Conservation (phyloP, 73 alveolate species). For the Paramecium sonneborni region DNA sequence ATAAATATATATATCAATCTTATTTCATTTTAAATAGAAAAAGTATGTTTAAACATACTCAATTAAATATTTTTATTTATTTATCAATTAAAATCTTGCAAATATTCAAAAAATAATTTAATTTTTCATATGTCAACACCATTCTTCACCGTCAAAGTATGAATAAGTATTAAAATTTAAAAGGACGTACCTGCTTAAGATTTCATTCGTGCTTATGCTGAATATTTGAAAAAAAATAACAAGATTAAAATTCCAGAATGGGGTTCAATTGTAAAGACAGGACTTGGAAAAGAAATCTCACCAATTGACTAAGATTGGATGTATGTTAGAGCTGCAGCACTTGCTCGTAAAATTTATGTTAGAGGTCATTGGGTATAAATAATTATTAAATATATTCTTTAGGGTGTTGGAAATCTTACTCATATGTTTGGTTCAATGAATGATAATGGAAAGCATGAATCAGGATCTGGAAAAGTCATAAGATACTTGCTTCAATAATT, state of each 20-base stretch:
- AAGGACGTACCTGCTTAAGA: conserved; percentile 93
- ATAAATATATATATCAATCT: too few species aligned
- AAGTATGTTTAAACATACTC: not conserved
- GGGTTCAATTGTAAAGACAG: conserved; percentile 90
- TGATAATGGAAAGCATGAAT: conserved; percentile 84
- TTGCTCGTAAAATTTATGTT: conserved; percentile 92
- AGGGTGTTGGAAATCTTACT: conserved; percentile 62
- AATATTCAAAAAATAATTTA: conserved; percentile 87
- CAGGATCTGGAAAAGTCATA: conserved; percentile 90
- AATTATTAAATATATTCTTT: conserved; percentile 56
- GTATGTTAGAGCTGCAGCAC: conserved; percentile 97
- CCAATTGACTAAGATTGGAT: conserved; percentile 96
- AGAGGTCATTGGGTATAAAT: conserved; percentile 86
- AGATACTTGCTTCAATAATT: conserved; percentile 92
- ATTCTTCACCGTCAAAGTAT: conserved; percentile 31
- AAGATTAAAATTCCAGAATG: conserved; percentile 94
- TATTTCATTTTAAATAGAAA: too few species aligned
- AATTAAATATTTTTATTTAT: conserved; percentile 36
- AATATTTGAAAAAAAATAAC: conserved; percentile 91
- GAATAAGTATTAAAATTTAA: not conserved
- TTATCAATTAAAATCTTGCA: conserved; percentile 90
- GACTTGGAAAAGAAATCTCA: conserved; percentile 87
- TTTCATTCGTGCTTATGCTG: conserved; percentile 91
- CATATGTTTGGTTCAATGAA: conserved; percentile 88
- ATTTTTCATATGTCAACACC: conserved; percentile 2